Evolutionary conservation across 441 rosid species (phyloP), one percentile per base, ranked within the genome.

Genomic region (Capsella rubella): DNA sequence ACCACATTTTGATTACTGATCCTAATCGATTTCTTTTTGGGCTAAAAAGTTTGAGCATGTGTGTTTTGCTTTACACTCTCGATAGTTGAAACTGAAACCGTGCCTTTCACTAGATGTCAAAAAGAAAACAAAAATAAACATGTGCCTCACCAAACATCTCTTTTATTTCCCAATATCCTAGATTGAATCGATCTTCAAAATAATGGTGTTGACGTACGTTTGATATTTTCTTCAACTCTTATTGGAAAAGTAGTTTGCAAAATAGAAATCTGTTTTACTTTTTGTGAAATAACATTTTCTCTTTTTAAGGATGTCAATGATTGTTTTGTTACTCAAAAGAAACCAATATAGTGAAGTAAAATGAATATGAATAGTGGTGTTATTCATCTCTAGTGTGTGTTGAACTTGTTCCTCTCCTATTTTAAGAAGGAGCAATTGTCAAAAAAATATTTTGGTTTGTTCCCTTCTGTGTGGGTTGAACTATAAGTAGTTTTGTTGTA

Each of bases 31-130:
- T 21, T 6, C 8, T 34, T 40, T 40, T 25, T 60, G 32, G 65
- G 21, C 21, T 40, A 18, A 21, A 59, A 59, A 39, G 49, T 39
- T 29, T 13, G 13, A 21, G 64, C 47, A 21, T 15, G 64, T 39
- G 32, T 37, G 21, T 39, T 25, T 59, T 25, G 28, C 9, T 8
- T 49, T 49, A 52, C 34, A 1, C 31, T 43, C 51, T 61, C 66
- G 66, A 61, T 25, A 43, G 9, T 42, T 27, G 66, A 61, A 25
- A 27, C 34, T 40, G 32, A 61, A 27, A 61, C 37, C 37, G 25
- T 61, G 66, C 35, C 47, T 21, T 21, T 42, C 47, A 42, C 47
- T 42, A 42, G 15, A 42, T 13, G 47, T 42, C 15, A 42, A 42
- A 42, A 42, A 42, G 47, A 42, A 37, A 18, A 35, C 4, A 6